Percentiles rank a stretch among this genome's conserved stretches.
These are phyloP conservation scores for Ophiocordyceps camponoti-saundersi DNA, from an alignment of 2,329 filamentous ascomycete genomes.

Conservation along the genomic window DNA sequence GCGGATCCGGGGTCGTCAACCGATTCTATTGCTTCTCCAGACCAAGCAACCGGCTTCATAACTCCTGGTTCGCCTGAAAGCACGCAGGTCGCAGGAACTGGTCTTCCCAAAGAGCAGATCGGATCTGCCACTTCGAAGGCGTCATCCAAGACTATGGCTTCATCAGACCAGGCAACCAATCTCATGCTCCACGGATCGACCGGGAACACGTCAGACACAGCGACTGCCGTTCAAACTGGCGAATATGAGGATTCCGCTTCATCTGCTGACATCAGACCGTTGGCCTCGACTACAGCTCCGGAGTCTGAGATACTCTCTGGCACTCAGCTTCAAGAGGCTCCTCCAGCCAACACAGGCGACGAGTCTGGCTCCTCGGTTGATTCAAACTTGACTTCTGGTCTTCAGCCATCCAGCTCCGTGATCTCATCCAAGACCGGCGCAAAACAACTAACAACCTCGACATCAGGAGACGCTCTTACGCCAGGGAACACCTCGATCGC, in stretches of 20 bases:
- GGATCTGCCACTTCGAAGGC: no score
- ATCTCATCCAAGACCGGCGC: neutral
- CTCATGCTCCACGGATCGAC: no score
- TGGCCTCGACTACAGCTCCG: neutral
- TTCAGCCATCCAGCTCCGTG: neutral
- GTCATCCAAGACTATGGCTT: no score
- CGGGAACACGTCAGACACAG: no score
- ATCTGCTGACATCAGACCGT: neutral
- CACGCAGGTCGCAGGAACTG: no score
- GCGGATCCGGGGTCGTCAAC: no score
- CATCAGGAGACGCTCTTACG: neutral
- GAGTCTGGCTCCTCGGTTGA: neutral
- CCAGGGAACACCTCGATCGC: neutral
- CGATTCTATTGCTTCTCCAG: no score
- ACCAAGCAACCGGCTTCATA: no score
- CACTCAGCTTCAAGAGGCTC: neutral
- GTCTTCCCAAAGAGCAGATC: no score
- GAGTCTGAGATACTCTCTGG: neutral
- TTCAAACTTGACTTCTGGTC: neutral
- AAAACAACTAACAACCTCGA: no score
- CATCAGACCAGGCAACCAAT: no score
- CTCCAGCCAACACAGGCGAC: neutral
- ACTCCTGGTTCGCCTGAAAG: no score
- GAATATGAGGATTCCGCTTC: neutral
- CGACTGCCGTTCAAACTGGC: neutral